phyloP scores from a whole-genome alignment of 768 basidiomycete species.

The Amanita pallidorosea region DNA sequence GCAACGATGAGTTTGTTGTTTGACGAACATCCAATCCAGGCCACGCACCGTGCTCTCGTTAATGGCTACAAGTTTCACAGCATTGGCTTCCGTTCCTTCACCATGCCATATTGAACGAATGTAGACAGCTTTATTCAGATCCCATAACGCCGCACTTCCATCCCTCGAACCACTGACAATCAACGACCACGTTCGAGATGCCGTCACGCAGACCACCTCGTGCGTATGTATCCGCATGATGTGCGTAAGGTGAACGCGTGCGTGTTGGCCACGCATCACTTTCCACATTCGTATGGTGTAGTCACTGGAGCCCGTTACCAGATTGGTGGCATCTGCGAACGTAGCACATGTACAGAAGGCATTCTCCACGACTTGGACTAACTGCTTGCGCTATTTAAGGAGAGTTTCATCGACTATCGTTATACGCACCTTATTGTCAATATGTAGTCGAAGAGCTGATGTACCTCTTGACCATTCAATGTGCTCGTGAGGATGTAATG shows the following conservation, averaged over 20 bases:
- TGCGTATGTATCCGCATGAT: slow-evolving; percentile 76
- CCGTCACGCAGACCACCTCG: slow-evolving; percentile 53
- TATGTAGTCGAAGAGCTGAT: slow-evolving; percentile 48
- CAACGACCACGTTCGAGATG: slow-evolving; percentile 76
- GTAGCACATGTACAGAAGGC: slow-evolving; percentile 62
- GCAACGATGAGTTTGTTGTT: not conserved
- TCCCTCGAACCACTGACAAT: slow-evolving; percentile 79
- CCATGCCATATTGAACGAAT: slow-evolving; percentile 73
- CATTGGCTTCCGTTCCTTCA: slow-evolving; percentile 22
- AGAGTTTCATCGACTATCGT: not conserved
- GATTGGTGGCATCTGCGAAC: slow-evolving; percentile 62
- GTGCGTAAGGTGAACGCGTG: slow-evolving; percentile 38
- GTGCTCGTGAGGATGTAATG: slow-evolving; percentile 53
- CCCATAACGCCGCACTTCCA: slow-evolving; percentile 84
- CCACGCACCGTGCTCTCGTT: slow-evolving; percentile 76
- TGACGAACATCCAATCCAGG: not conserved
- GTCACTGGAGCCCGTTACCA: slow-evolving; percentile 76
- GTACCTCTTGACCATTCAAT: slow-evolving; percentile 54
- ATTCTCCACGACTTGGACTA: slow-evolving; percentile 70
- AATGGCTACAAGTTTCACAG: slow-evolving; percentile 62
- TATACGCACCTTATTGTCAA: slow-evolving; percentile 47
- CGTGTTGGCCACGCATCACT: slow-evolving; percentile 29
- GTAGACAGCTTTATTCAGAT: slow-evolving; percentile 76
- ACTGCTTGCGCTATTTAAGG: slow-evolving; percentile 21
- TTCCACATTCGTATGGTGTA: slow-evolving; percentile 82